Base-by-base conservation (phyloP, 2,329 filamentous ascomycete species). In the Pseudogymnoascus sp. region DNA sequence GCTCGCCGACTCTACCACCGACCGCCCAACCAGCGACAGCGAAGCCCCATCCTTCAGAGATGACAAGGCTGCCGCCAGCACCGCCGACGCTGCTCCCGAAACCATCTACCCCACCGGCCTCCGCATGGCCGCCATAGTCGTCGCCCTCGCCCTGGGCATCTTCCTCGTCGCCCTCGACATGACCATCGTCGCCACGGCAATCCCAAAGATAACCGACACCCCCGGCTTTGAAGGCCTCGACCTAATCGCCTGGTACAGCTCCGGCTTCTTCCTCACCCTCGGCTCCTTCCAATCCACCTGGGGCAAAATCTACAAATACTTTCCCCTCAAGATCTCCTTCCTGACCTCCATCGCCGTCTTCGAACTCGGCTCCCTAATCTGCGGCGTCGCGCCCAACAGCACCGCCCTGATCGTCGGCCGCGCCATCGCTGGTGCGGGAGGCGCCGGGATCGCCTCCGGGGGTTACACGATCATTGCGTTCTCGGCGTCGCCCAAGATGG, bases 231-330 rank as follows among this genome's bases (percentile, higher is more conserved):
- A 79, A 61, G 74, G 77, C 57, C 74, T 83, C 16, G 74, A 76
- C 35, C 78, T 83, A 63, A 77, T 82, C 11, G 78, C 79, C 20
- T 86, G 83, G 83, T 86, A 86, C 65, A 81, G 80, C 2, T 76
- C 79, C 14, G 79, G 79, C 41, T 83, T 79, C 65, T 80, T 81
- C 69, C 73, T 81, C 65, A 78, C 77, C 1, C 14, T 72, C 70
- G 60, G 72, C 28, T 75, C 22, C 11, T 47, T 47, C 22, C 41
- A 43, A 43, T 22, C 39, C 14, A 43, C 39, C 3, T 43, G 39
- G 62, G 62, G 64, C 62, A 14, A 65, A 65, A 50, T 39, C 38
- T 69, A 65, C 34, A 68, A 66, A 50, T 64, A 66, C 58, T 69
- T 68, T 58, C 61, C 62, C 14, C 60, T 66, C 12, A 69, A 69